Evolutionary conservation across 2,329 filamentous ascomycete genomes (phyloP), one percentile per base, ranked within the genome.

Genomic region (Simplicillium aogashimaense): DNA sequence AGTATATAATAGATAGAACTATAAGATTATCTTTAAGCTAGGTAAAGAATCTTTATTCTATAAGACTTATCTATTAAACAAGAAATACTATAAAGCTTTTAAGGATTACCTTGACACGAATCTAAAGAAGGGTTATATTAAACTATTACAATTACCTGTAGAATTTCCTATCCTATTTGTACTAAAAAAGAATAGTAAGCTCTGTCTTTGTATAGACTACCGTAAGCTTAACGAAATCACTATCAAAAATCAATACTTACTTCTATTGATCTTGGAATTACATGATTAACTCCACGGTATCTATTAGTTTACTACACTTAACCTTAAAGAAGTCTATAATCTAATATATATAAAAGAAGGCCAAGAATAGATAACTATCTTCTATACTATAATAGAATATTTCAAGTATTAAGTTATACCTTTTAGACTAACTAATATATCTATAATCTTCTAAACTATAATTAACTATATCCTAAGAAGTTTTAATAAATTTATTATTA

Each of bases 361-460:
- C n/a, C 38, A 61, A 25, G 37, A 59, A 47, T 59, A 45, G 44
- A 60, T 59, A 38, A 62, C 39, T 7, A 45, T 39, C 12, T 60
- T 60, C 45, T 37, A 43, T 17, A 54, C 25, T 11, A 34, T 37
- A 25, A 57, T 49, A 36, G 42, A 46, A 3, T 37, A 51, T 25
- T 61, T 45, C 43, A 43, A 60, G 36, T 60, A 57, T 37, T 31
- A 51, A 28, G 38, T 59, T 14, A 57, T 58, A 39, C 45, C 43
- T 12, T 60, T 61, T 43, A 43, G 48, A 3, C 37, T 59, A 29
- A 51, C 39, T 11, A 52, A 50, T 18, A 37, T 38, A 17, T 20
- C 32, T 9, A 14, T n/a, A 2, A 36, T 16, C 7, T 38, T 38
- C 30, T 16, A 33, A 29, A 13, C 16, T 14, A 32, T 18, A 13